Base-by-base conservation (phyloP, 2,329 filamentous ascomycete genomes). In the Colletotrichum navitas region DNA sequence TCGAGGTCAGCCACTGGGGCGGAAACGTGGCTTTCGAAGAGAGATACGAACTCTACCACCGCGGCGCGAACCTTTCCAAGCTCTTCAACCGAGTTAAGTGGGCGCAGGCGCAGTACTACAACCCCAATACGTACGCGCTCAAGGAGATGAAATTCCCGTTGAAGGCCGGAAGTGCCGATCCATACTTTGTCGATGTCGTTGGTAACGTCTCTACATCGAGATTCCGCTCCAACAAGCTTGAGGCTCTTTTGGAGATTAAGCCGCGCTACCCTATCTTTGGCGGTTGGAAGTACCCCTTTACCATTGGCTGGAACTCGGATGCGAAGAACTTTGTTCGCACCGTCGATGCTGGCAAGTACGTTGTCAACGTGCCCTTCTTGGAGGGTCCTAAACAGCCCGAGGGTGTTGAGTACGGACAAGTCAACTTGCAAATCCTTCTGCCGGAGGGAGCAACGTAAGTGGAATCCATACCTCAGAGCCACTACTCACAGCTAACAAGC, bases 1-100 rank as follows among this genome's bases (percentile, higher is more conserved):
- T 99, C 74, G 96, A 99, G 81, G 92, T 99, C 77, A 97, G 94
- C 80, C 96, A 98, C 83, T 99, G 96, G 96, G 96, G 96, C 75
- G 96, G 96, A 74, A 99, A 99, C 80, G 83, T 98, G 65, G 96
- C 96, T 1, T 94, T 95, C 61, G 96, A 99, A 84, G 96, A 99
- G 84, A 90, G 94, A 69, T 98, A 97, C 83, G 94, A 92, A 81
- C 87, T 98, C 75, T 89, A 90, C 77, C 95, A 99, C 86, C 90
- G 92, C 74, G 96, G 93, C 74, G 97, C 96, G 61, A 92, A 93
- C 80, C 86, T 95, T 61, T 87, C 89, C 43, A 85, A 86, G 69
- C 89, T 92, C 45, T 95, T 96, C 84, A 92, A 90, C 77, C 90
- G 93, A 43, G 91, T 94, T 74, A 90, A 93, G 78, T 96, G 92